phyloP scores from a whole-genome alignment of 1,139 yeast species.

The Diutina mesorugosa region DNA sequence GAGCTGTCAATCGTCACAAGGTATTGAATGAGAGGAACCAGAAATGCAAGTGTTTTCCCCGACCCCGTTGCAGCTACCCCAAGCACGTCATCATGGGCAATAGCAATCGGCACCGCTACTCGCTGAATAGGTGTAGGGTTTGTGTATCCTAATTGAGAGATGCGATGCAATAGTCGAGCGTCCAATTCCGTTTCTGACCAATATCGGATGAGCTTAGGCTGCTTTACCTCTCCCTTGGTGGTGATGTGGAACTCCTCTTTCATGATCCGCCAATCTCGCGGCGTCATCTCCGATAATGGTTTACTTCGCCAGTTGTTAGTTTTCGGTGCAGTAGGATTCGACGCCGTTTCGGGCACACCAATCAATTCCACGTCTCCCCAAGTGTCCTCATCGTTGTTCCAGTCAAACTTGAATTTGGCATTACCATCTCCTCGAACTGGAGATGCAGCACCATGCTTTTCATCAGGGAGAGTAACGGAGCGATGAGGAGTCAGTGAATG shows the following conservation, averaged over 20 bases:
- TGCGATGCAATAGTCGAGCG: conserved; percentile 25
- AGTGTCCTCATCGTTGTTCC: conserved; percentile 64
- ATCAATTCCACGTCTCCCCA: conserved; percentile 31
- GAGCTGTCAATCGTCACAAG: conserved; percentile 28
- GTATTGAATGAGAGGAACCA: conserved; percentile 35
- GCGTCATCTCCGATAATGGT: conserved; percentile 47
- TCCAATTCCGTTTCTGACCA: conserved; percentile 55
- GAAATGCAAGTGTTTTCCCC: conserved; percentile 9
- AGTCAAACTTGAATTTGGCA: conserved; percentile 47
- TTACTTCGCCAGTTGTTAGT: conserved; percentile 64
- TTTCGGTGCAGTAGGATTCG: conserved; percentile 7
- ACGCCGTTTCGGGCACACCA: conserved; percentile 10
- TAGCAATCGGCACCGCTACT: conserved; percentile 70
- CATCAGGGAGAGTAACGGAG: conserved; percentile 1
- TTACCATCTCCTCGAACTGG: background rate
- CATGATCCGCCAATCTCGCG: conserved; percentile 83
- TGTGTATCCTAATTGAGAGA: conserved; percentile 29
- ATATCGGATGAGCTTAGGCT: conserved; percentile 48
- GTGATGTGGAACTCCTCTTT: conserved; percentile 66
- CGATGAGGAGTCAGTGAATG: background rate
- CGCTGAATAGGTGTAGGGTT: conserved; percentile 87
- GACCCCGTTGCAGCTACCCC: conserved; percentile 64
- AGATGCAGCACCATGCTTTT: conserved; percentile 3
- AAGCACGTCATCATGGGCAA: conserved; percentile 49
- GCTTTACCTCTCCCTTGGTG: conserved; percentile 35